These are phyloP conservation scores for Penicillium oxalicum DNA, from an alignment of 2,329 filamentous ascomycete species.

Conservation along the genomic window DNA sequence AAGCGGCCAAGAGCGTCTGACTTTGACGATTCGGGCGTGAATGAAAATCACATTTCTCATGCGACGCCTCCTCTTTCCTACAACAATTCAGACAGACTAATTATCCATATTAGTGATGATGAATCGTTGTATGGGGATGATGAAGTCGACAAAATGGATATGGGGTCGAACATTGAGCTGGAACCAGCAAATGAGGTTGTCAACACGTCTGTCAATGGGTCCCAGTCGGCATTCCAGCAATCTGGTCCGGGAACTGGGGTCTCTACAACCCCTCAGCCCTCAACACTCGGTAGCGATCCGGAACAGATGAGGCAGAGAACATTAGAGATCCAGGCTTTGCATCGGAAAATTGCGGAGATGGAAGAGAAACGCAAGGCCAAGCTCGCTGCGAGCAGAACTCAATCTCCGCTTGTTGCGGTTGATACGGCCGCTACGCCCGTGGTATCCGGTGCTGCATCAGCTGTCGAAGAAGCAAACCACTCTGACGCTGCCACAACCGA, in stretches of 20 bases:
- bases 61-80: slow-evolving; percentile 25
- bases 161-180: slow-evolving; percentile 29
- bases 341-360: slow-evolving; percentile 46
- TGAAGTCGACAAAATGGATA: slow-evolving; percentile 25
- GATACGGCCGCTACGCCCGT: slow-evolving; percentile 15
- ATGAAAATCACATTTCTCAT: slow-evolving; percentile 58
- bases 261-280: slow-evolving; percentile 33
- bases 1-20: slow-evolving; percentile 66
- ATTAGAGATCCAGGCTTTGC: slow-evolving; percentile 44
- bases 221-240: slow-evolving; percentile 39
- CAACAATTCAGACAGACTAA: slow-evolving; percentile 54
- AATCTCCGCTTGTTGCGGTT: slow-evolving; percentile 28
- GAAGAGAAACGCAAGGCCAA: slow-evolving; percentile 43
- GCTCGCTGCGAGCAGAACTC: slow-evolving; percentile 30
- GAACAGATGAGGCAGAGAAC: slow-evolving; percentile 45
- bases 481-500: slow-evolving; percentile 1
- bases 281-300: slow-evolving; percentile 31
- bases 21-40: slow-evolving; percentile 53
- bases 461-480: slow-evolving; percentile 3
- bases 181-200: slow-evolving; percentile 15
- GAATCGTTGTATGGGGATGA: slow-evolving; percentile 42
- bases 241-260: slow-evolving; percentile 34
- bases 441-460: slow-evolving; percentile 9
- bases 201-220: slow-evolving; percentile 36
- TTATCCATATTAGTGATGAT: slow-evolving; percentile 82